A percentile compares a stretch with the other conserved stretches of the same genome.
Conservation (phyloP, 176 grass and related monocot species). For the Avena eriantha region DNA sequence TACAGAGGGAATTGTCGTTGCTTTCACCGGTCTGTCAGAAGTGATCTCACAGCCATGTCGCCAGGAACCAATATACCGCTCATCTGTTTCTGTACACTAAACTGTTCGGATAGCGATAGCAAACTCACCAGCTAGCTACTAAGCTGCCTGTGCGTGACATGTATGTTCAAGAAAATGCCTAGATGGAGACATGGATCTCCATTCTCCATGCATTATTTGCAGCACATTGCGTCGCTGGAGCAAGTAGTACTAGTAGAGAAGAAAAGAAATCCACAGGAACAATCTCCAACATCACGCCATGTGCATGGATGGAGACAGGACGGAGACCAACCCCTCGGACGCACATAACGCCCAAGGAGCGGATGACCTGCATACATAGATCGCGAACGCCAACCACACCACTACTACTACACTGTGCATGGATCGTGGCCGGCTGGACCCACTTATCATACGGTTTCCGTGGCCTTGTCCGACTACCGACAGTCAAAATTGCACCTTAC, state of each 20-base stretch:
- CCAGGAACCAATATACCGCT: slow-evolving; percentile 14
- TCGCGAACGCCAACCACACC: slow-evolving; percentile 31
- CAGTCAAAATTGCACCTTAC: slow-evolving; percentile 48
- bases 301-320: slow-evolving; percentile 62
- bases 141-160: slow-evolving; percentile 13
- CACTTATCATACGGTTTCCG: slow-evolving; percentile 39
- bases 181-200: slow-evolving; percentile 27
- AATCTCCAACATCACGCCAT: slow-evolving; percentile 46
- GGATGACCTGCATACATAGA: slow-evolving; percentile 50
- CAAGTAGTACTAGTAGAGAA: neutral
- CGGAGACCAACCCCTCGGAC: slow-evolving; percentile 23
- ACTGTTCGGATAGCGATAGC: slow-evolving; percentile 33
- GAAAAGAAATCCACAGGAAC: slow-evolving; percentile 35
- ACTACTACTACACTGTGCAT: neutral
- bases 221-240: neutral
- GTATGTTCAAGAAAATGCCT: slow-evolving; percentile 11
- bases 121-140: neutral
- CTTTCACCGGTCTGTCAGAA: slow-evolving; percentile 11
- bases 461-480: slow-evolving; percentile 54
- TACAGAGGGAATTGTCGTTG: neutral
- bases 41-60: slow-evolving; percentile 1
- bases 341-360: slow-evolving; percentile 57
- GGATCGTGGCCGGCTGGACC: slow-evolving; percentile 35
- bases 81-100: slow-evolving; percentile 29
- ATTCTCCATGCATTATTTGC: slow-evolving; percentile 24